phyloP scores from a whole-genome alignment of 2,329 filamentous ascomycete genomes.

The Nemania sp. region DNA sequence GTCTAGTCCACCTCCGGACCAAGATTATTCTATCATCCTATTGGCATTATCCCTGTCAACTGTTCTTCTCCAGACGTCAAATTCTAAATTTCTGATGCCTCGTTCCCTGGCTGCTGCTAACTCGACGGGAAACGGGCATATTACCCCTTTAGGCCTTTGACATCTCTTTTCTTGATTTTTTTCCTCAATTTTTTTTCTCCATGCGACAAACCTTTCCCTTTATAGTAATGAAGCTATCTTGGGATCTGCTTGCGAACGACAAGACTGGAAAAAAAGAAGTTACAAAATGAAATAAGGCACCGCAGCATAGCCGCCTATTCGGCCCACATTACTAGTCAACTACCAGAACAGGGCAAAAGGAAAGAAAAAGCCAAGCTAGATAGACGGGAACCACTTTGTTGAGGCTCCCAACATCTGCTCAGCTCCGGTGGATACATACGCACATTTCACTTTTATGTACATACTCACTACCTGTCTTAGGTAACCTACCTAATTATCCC shows the following conservation, averaged over 20 bases:
- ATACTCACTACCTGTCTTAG: neutral
- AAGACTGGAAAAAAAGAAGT: neutral
- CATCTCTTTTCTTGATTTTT: neutral
- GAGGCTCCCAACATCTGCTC: slow-evolving; percentile 29
- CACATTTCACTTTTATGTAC: neutral
- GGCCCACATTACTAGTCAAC: slow-evolving; percentile 14
- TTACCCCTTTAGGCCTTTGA: slow-evolving; percentile 13
- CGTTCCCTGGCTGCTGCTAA: neutral
- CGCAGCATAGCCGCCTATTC: slow-evolving; percentile 12
- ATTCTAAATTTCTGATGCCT: neutral
- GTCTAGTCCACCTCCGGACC: neutral
- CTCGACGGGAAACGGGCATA: slow-evolving; percentile 19
- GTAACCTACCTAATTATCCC: slow-evolving; percentile 8
- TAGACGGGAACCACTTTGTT: slow-evolving; percentile 17
- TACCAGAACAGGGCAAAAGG: slow-evolving; percentile 17
- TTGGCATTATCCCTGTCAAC: slow-evolving; percentile 12
- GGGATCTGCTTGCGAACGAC: neutral
- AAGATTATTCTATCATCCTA: neutral
- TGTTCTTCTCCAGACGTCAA: slow-evolving; percentile 5
- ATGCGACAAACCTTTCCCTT: slow-evolving; percentile 3
- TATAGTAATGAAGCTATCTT: neutral
- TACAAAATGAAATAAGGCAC: slow-evolving; percentile 5
- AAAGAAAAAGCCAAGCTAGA: slow-evolving; percentile 8
- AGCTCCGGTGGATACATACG: slow-evolving; percentile 9
- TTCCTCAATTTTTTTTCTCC: neutral